Evolutionary conservation across 345 rosid species (phyloP).

Genomic region (Hibiscus trionum): DNA sequence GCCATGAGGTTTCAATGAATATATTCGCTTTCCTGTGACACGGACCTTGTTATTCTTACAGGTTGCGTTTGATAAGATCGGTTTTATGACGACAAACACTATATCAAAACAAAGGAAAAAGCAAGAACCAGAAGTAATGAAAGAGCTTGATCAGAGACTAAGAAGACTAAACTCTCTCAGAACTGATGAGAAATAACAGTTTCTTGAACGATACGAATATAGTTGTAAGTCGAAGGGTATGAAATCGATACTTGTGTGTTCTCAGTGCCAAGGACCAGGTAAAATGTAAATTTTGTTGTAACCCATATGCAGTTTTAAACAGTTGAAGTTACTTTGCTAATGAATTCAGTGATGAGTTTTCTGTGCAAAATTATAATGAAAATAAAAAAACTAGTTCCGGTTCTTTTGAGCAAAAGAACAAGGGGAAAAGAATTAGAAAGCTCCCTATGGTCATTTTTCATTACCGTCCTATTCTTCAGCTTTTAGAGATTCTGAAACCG

Average conservation of each 20-base stretch:
- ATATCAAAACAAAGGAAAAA: constrained; percentile 94
- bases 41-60: constrained; percentile 18
- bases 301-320: neutral
- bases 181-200: constrained; percentile 28
- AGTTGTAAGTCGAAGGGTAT: constrained; percentile 9
- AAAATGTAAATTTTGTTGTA: neutral
- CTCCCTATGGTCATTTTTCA: no score
- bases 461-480: no score
- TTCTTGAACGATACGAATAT: neutral
- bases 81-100: constrained; percentile 81
- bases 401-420: no score
- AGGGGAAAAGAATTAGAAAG: no score
- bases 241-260: neutral
- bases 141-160: constrained; percentile 89
- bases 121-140: constrained; percentile 97
- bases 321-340: neutral
- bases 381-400: no score
- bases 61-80: constrained; percentile 93
- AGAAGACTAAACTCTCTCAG: constrained; percentile 71
- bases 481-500: no score
- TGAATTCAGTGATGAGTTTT: neutral
- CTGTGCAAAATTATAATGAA: neutral
- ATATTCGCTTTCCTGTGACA: no score
- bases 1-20: neutral
- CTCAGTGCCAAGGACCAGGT: constrained; percentile 8